Evolutionary conservation across 306 rosid genomes (phyloP).

Genomic region (Pterocarpus macrocarpus): DNA sequence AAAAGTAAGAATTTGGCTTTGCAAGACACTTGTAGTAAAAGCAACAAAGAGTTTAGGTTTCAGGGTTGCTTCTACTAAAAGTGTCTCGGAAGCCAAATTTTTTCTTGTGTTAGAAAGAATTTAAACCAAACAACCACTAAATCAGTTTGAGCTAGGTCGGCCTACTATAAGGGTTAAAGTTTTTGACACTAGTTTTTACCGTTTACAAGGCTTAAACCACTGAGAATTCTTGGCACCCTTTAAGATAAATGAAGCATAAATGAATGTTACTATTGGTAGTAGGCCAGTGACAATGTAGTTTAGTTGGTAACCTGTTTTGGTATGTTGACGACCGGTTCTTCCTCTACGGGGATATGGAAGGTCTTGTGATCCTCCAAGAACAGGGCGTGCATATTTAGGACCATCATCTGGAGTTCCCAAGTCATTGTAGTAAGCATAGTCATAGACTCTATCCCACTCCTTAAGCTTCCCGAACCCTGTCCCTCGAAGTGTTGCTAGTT

Average conservation of each 20-base stretch:
- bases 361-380: constrained; percentile 72
- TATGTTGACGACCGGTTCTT: constrained; percentile 77
- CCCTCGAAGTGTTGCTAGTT: constrained; percentile 72
- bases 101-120: too few species aligned
- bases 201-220: too few species aligned
- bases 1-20: too few species aligned
- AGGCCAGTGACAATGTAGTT: neutral
- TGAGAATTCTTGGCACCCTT: neutral
- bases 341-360: constrained; percentile 92
- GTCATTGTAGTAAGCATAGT: constrained; percentile 90
- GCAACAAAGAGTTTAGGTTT: too few species aligned
- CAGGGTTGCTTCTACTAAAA: too few species aligned
- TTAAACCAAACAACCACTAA: too few species aligned
- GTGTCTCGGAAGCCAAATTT: too few species aligned
- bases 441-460: constrained; percentile 98
- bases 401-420: constrained; percentile 79
- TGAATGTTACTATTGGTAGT: neutral
- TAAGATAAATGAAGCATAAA: neutral
- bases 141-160: too few species aligned
- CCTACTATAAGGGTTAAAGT: too few species aligned
- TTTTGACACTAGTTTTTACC: too few species aligned
- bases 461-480: constrained; percentile 67
- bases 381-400: constrained; percentile 62
- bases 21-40: too few species aligned
- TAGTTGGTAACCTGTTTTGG: constrained; percentile 61